These are phyloP conservation scores for Cercospora sp. DNA, from an alignment of 2,329 filamentous ascomycete genomes.

Conservation along the genomic window DNA sequence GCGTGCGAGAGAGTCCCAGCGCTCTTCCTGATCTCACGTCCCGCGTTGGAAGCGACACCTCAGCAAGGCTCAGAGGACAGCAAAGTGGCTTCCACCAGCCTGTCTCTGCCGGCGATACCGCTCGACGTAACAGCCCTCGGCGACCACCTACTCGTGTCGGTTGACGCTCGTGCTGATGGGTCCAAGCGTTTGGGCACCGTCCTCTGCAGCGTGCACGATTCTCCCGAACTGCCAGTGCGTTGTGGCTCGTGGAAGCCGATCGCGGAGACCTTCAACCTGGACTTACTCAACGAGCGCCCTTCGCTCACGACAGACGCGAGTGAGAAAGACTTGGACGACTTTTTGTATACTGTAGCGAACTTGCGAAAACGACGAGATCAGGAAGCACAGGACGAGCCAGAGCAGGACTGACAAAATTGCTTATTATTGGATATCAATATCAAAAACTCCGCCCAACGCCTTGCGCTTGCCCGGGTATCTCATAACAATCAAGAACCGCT, in stretches of 20 bases:
- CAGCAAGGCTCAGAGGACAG: neutral
- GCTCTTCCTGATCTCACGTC: constrained; percentile 54
- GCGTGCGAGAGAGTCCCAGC: constrained; percentile 54
- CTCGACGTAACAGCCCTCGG: constrained; percentile 17
- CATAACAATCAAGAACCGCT: constrained; percentile 2
- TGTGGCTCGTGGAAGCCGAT: constrained; percentile 6
- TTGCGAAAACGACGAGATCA: constrained; percentile 49
- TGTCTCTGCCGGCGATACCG: constrained; percentile 5
- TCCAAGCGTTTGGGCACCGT: constrained; percentile 4
- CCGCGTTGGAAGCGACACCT: constrained; percentile 5
- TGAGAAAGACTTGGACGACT: constrained; percentile 44
- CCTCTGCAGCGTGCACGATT: constrained; percentile 1
- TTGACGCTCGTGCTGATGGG: constrained; percentile 14
- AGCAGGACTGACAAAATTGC: neutral
- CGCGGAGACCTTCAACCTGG: constrained; percentile 5
- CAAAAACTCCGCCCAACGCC: constrained; percentile 4
- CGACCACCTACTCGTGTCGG: constrained; percentile 14
- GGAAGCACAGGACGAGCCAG: constrained; percentile 10
- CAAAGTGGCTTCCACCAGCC: neutral
- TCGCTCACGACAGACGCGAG: constrained; percentile 29
- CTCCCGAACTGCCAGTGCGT: constrained; percentile 3
- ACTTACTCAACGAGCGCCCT: constrained; percentile 25
- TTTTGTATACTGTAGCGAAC: constrained; percentile 52
- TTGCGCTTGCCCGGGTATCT: constrained; percentile 10
- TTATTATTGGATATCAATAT: neutral